phyloP scores from a whole-genome alignment of 805 yeast genomes.

The Kodamaea nitidulidarum region DNA sequence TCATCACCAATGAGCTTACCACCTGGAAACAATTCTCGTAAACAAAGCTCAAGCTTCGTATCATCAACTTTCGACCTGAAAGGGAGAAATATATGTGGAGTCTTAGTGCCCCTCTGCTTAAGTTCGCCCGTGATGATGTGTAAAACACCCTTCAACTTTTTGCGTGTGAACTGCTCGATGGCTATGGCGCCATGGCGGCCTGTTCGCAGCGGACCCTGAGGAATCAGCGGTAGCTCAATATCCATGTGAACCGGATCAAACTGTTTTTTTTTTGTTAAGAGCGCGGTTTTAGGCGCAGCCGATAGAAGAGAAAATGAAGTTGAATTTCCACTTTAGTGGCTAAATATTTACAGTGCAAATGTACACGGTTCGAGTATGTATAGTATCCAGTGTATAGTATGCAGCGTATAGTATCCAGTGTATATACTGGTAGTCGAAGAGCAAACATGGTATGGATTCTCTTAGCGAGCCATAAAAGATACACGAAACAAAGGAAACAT shows the following conservation, averaged over 20 bases:
- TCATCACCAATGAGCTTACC: slow-evolving; percentile 46
- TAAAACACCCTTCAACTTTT: slow-evolving; percentile 61
- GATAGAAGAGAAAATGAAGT: too few relatives aligned
- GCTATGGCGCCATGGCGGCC: slow-evolving; percentile 10
- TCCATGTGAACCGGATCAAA: neutral
- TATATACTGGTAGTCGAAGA: too few relatives aligned
- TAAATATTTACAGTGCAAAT: too few relatives aligned
- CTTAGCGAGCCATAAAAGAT: too few relatives aligned
- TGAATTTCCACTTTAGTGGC: too few relatives aligned
- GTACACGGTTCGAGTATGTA: too few relatives aligned
- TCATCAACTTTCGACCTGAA: slow-evolving; percentile 70
- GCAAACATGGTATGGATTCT: too few relatives aligned
- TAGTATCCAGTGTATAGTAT: too few relatives aligned
- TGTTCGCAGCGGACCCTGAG: neutral
- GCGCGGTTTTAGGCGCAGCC: neutral
- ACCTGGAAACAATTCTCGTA: slow-evolving; percentile 55
- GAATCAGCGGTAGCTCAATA: slow-evolving; percentile 1
- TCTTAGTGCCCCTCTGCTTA: slow-evolving; percentile 63
- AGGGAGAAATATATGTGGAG: slow-evolving; percentile 73
- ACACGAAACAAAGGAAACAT: too few relatives aligned
- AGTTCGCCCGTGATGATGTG: slow-evolving; percentile 70
- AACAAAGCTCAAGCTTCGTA: slow-evolving; percentile 51
- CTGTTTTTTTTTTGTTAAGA: neutral
- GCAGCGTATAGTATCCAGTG: too few relatives aligned
- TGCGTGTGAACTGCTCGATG: slow-evolving; percentile 50